Evolutionary conservation across 2,329 filamentous ascomycete genomes (phyloP).

Genomic region (Penicillium aurantiogriseum): DNA sequence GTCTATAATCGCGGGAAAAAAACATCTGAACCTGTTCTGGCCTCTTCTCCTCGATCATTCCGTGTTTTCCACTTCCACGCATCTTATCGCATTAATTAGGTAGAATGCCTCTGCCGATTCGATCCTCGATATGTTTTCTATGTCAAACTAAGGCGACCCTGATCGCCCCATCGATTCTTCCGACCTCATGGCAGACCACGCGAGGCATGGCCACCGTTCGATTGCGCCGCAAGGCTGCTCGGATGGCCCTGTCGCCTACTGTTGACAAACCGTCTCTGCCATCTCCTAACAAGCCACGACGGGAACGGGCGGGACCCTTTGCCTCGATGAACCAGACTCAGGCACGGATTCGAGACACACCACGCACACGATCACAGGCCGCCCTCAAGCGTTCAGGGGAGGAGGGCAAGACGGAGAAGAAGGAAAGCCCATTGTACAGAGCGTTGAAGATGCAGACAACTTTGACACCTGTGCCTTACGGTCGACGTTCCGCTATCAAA

Average conservation of each 20-base stretch:
- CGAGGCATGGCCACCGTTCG: conserved; percentile 35
- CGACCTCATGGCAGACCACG: conserved; percentile 30
- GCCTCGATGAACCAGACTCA: conserved; percentile 58
- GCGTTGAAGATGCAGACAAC: conserved; percentile 92
- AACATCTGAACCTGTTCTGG: conserved; percentile 10
- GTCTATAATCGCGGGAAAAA: conserved; percentile 7
- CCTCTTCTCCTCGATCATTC: conserved; percentile 3
- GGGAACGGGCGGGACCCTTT: conserved; percentile 54
- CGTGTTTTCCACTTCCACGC: neutral
- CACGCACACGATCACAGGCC: conserved; percentile 38
- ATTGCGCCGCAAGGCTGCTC: conserved; percentile 36
- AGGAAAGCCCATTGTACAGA: conserved; percentile 61
- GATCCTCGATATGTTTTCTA: conserved; percentile 33
- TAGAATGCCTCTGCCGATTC: conserved; percentile 32
- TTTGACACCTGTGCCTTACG: conserved; percentile 74
- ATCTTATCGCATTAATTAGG: conserved; percentile 20
- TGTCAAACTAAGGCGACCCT: conserved; percentile 31
- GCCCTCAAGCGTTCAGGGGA: conserved; percentile 45
- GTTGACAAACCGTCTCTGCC: conserved; percentile 27
- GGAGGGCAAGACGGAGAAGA: conserved; percentile 40
- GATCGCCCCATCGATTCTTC: conserved; percentile 12
- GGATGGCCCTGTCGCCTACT: conserved; percentile 40
- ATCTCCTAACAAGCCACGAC: conserved; percentile 36
- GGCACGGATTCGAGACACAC: conserved; percentile 45
- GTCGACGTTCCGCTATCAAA: conserved; percentile 62